Conservation (phyloP, 768 basidiomycete species). For the Xanthoconium purpureum region DNA sequence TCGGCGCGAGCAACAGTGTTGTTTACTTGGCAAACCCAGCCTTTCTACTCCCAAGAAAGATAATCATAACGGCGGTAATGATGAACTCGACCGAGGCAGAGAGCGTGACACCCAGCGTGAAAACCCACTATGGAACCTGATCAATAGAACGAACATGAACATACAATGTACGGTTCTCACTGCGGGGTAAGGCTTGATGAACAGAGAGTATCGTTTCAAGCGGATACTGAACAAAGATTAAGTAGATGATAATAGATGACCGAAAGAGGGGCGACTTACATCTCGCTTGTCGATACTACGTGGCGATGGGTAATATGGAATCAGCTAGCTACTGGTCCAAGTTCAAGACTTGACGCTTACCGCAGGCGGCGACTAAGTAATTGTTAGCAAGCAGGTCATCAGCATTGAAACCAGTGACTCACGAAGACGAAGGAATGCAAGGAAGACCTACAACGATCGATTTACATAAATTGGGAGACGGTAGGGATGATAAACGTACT, state of each 20-base stretch:
- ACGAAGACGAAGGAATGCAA: constrained; percentile 34
- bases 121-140: constrained; percentile 25
- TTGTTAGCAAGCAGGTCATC: constrained; percentile 3
- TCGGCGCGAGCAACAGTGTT: background rate
- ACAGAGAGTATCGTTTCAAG: constrained; percentile 28
- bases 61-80: constrained; percentile 29
- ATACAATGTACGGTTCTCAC: constrained; percentile 3
- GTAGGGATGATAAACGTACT: constrained; percentile 7
- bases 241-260: fast-evolving
- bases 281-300: constrained; percentile 30
- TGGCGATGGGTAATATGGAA: background rate
- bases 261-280: constrained; percentile 14
- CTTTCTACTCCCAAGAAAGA: constrained; percentile 30
- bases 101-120: constrained; percentile 30
- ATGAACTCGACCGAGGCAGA: constrained; percentile 35
- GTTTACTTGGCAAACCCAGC: constrained; percentile 31
- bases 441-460: constrained; percentile 18
- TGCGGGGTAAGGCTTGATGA: constrained; percentile 32
- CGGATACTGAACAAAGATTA: constrained; percentile 17
- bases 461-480: background rate
- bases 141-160: background rate
- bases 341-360: constrained; percentile 13
- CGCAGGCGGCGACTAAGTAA: constrained; percentile 29
- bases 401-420: constrained; percentile 7
- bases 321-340: background rate